These are phyloP conservation scores for Candida golubevii DNA, from an alignment of 805 yeast species.

Conservation along the genomic window DNA sequence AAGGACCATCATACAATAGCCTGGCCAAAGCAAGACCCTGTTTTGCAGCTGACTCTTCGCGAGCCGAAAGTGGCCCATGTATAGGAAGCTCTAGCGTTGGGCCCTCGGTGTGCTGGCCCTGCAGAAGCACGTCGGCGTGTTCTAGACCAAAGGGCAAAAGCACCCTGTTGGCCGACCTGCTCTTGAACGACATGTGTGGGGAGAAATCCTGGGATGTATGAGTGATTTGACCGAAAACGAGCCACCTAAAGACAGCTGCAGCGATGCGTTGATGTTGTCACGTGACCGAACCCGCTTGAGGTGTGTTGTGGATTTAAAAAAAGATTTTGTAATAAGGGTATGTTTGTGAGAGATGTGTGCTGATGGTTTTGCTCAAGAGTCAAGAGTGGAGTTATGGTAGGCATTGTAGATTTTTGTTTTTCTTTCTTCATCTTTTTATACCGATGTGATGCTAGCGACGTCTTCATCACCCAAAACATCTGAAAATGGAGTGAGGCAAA, in stretches of 20 bases:
- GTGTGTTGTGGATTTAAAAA: too few relatives aligned
- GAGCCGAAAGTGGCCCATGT: conserved; percentile 50
- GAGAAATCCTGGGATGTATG: too few relatives aligned
- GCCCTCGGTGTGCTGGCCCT: conserved; percentile 33
- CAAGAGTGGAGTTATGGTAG: too few relatives aligned
- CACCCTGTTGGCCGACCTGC: conserved; percentile 41
- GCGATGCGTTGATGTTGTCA: not conserved
- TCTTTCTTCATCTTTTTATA: too few relatives aligned
- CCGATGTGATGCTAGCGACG: too few relatives aligned
- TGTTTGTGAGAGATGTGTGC: too few relatives aligned
- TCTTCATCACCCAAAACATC: too few relatives aligned
- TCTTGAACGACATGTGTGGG: conserved; percentile 51
- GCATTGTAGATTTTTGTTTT: too few relatives aligned
- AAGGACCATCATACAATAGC: conserved; percentile 60
- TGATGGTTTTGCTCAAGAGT: too few relatives aligned
- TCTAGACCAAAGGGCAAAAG: conserved; percentile 71
- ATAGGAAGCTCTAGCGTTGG: conserved; percentile 56
- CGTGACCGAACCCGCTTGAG: not conserved
- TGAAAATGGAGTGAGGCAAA: too few relatives aligned
- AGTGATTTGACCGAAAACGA: not conserved
- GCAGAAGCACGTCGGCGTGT: conserved; percentile 50
- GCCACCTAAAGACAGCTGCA: too few relatives aligned
- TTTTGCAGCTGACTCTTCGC: conserved; percentile 50
- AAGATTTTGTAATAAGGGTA: too few relatives aligned
- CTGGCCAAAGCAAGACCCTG: conserved; percentile 52